These are phyloP conservation scores for Apiotrichum gamsii DNA, from an alignment of 1,284 basidiomycete species.

Conservation along the genomic window DNA sequence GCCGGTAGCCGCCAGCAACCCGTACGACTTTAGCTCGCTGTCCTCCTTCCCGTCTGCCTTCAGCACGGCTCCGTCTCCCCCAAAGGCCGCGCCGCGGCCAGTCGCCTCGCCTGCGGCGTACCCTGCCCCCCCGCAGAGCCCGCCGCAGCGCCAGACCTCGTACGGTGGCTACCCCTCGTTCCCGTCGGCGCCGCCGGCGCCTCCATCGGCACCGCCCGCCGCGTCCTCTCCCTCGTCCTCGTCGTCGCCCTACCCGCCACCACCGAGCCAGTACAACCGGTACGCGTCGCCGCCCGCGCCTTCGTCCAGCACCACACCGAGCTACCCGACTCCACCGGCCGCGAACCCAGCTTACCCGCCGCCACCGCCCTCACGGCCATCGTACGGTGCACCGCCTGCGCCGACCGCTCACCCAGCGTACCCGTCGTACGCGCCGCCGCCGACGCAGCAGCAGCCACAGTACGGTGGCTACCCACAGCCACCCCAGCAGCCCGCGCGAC, in stretches of 20 bases:
- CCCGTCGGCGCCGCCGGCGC: constrained; percentile 15
- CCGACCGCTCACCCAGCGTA: constrained; percentile 8
- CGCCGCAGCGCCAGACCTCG: constrained; percentile 18
- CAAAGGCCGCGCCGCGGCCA: constrained; percentile 11
- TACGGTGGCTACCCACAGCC: too few relatives aligned
- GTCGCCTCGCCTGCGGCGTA: constrained; percentile 7
- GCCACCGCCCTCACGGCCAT: background rate
- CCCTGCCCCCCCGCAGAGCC: constrained; percentile 22
- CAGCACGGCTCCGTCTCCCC: constrained; percentile 2
- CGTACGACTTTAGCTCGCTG: constrained; percentile 39
- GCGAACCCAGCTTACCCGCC: too few relatives aligned
- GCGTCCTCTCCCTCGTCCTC: constrained; percentile 23
- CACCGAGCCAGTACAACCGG: constrained; percentile 6
- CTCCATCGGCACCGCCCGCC: constrained; percentile 8
- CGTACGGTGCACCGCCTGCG: constrained; percentile 1
- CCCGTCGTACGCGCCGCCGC: constrained; percentile 1
- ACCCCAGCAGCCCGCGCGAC: background rate
- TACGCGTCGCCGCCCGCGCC: background rate
- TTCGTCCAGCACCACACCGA: background rate
- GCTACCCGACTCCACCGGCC: background rate
- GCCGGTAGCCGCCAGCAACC: constrained; percentile 16
- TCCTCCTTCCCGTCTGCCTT: constrained; percentile 30
- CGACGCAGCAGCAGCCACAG: background rate
- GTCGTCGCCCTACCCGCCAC: constrained; percentile 10
- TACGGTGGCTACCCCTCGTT: constrained; percentile 3